Evolutionary conservation across 768 basidiomycete genomes (phyloP).

Genomic region (Leucocoprinus birnbaumii): DNA sequence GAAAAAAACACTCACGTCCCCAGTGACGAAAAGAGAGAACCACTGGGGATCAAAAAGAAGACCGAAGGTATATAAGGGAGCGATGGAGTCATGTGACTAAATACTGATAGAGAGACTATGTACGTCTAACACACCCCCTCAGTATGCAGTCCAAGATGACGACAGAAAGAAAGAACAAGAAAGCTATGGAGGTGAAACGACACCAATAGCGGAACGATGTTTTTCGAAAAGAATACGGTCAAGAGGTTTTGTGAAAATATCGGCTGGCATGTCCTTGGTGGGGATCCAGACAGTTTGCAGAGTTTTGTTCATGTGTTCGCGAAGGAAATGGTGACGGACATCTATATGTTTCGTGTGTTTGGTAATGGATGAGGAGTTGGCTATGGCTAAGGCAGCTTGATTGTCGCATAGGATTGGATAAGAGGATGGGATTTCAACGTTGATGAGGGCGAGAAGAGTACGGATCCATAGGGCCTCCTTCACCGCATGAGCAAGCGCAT

Average conservation of each 20-base stretch:
- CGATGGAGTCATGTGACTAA: too few relatives aligned
- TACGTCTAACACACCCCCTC: too few relatives aligned
- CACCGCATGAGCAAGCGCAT: conserved; percentile 26
- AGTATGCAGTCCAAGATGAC: too few relatives aligned
- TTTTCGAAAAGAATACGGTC: conserved; percentile 7
- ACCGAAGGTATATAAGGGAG: too few relatives aligned
- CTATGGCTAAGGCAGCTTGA: conserved; percentile 12
- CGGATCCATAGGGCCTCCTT: conserved; percentile 25
- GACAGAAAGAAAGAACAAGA: too few relatives aligned
- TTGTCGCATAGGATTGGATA: conserved; percentile 23
- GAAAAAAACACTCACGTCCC: too few relatives aligned
- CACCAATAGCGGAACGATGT: too few relatives aligned
- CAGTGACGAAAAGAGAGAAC: too few relatives aligned
- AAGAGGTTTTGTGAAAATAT: conserved; percentile 38
- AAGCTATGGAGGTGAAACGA: too few relatives aligned
- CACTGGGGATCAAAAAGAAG: too few relatives aligned
- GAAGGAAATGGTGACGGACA: conserved; percentile 32
- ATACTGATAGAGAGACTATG: too few relatives aligned
- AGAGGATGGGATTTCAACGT: conserved; percentile 10
- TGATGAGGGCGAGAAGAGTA: conserved; percentile 15
- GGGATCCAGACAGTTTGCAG: conserved; percentile 25
- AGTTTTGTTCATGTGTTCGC: conserved; percentile 21
- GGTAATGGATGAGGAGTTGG: conserved; percentile 20
- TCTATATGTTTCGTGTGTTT: conserved; percentile 27
- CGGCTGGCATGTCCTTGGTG: conserved; percentile 30